Evolutionary conservation across 805 yeast species (phyloP), one percentile per base, ranked within the genome.

Genomic region (Lipomyces japonicus): DNA sequence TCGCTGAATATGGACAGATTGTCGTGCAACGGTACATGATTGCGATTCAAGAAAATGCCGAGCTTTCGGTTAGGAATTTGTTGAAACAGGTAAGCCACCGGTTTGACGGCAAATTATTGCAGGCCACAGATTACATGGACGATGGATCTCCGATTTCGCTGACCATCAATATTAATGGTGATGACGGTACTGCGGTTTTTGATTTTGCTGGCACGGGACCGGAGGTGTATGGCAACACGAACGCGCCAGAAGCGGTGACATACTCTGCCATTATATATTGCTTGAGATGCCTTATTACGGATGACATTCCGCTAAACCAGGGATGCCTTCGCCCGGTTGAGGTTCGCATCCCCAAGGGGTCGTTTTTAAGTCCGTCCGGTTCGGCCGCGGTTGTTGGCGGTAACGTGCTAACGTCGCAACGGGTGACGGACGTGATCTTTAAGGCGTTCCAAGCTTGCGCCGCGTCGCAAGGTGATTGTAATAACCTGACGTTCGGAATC

Each of bases 371-470:
- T 23, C 97, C 97, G 1, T 78, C 82, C 18, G 76, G 76, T 34
- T 91, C 86, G 14, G 91, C 95, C 41, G 98, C 97, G 1, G 95
- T 88, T 32, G 97, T 91, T 18, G 93, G 90, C 39, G 96, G 96
- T 6, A 91, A 91, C 66, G 97, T 91, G 5, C 84, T 90, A 69
- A 91, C 97, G 1, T 84, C 96, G 1, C 97, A 93, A 68, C 76
- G 97, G 60, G 81, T 93, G 41, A 89, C 95, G 0, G 97, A 90
- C 68, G 91, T 86, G 2, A 79, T 93, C 36, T 73, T 91, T 62
- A 83, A 82, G 61, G 93, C 97, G 0, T 89, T 93, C 65, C 75
- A 78, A 53, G 88, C 89, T 3, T 85, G 88, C 72, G 97, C 97
- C 2, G 96, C 89, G 58, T 89, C 97, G 1, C 97, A 91, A 69